A percentile compares a stretch with the other conserved stretches of the same genome.
Conservation (phyloP, 2,329 filamentous ascomycete genomes). For the Aureobasidium sp. region DNA sequence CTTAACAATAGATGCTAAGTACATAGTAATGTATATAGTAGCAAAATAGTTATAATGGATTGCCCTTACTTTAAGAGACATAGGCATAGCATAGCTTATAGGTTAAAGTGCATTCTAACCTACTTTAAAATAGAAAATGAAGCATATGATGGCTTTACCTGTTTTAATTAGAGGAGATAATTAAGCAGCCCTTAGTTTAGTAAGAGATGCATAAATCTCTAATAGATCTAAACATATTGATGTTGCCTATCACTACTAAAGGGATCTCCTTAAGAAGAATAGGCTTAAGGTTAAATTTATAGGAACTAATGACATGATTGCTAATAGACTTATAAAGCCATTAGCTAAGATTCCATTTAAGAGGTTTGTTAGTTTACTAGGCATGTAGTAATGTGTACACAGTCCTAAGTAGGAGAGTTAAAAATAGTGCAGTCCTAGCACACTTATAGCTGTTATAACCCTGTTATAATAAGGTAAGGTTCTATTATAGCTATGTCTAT, state of each 20-base stretch:
- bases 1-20: not conserved
- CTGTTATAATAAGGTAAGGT: not conserved
- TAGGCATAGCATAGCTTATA: not conserved
- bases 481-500: not conserved
- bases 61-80: not conserved
- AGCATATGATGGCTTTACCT: not conserved
- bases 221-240: not conserved
- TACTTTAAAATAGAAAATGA: not conserved
- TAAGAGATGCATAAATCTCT: not conserved
- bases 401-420: too few relatives aligned
- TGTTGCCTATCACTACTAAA: not conserved
- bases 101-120: not conserved
- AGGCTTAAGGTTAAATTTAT: slow-evolving; percentile 1
- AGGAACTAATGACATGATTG: not conserved
- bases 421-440: too few relatives aligned
- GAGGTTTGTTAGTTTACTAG: not conserved
- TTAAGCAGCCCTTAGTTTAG: not conserved
- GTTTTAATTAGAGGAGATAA: not conserved
- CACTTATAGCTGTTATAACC: not conserved
- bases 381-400: too few relatives aligned
- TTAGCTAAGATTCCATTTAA: not conserved
- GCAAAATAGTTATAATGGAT: not conserved
- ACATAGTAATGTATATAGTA: not conserved
- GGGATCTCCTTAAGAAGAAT: not conserved
- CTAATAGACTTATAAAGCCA: not conserved